Evolutionary conservation across 495 filamentous ascomycete species (phyloP), one percentile per base, ranked within the genome.

Genomic region (Lindgomyces ingoldianus): DNA sequence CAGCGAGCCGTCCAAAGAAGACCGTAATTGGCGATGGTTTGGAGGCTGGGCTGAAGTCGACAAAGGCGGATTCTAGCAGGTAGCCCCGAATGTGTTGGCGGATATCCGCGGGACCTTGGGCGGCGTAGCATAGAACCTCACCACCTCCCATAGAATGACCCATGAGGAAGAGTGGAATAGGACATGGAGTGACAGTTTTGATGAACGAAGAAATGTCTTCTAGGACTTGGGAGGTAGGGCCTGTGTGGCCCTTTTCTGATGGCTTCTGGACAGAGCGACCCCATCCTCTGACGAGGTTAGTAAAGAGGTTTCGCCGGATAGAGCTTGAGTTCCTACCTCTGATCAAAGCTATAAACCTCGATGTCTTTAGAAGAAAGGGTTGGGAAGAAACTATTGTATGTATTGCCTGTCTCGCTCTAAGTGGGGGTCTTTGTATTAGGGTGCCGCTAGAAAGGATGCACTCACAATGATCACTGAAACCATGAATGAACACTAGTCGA

Each of bases 91-190:
- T 81, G 29, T 75, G 68, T 21, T 70, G 67, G 24, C 73, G 64
- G 22, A 80, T 63, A 1, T 80, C 63, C 66, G 68, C 44, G n/a
- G 81, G 72, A 16, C 78, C 70, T 27, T 64, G 56, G 62, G 78
- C 68, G 19, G 77, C 75, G 60, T 83, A 87, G 48, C 74, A 75
- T 2, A 93, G 76, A 14, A 85, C 83, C 67, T 91, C 78, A 16
- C 82, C 89, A 47, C 93, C 92, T 72, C 92, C 92, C 87, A 88
- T 91, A 39, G 87, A 90, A 76, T 96, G 91, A 52, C 91, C 91
- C 73, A 91, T 83, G n/a, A 96, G 81, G 76, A 96, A 96, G 19
- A 93, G 73, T 0, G 92, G 91, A 3, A 82, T 68, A 55, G 44
- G 64, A 2, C 81, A 84, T 64, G 69, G 71, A 42, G 75, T 81